These are phyloP conservation scores for Fusarium sp. DNA, from an alignment of 2,329 filamentous ascomycete species.

Conservation along the genomic window DNA sequence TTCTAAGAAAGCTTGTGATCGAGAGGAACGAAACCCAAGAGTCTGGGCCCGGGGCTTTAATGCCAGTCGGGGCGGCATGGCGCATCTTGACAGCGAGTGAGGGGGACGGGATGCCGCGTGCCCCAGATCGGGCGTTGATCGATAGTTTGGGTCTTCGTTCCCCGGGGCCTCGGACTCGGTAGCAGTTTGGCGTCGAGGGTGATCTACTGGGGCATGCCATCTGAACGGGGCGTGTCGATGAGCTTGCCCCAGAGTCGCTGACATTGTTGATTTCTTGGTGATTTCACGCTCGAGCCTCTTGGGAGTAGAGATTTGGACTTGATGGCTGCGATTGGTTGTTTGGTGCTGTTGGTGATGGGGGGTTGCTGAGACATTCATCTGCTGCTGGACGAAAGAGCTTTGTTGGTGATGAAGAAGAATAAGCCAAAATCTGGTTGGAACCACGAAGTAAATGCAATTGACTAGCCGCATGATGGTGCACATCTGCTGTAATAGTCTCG, in stretches of 20 bases:
- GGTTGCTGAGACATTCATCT: constrained; percentile 7
- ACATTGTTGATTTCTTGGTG: not conserved
- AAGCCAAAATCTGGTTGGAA: not conserved
- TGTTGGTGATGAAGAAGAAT: not conserved
- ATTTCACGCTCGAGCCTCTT: constrained; percentile 1
- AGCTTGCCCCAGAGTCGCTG: no score
- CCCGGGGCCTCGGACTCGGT: not conserved
- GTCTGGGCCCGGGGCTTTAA: not conserved
- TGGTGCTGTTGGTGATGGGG: not conserved
- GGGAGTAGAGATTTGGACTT: not conserved
- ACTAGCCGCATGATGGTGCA: not conserved
- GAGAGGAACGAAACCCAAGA: not conserved
- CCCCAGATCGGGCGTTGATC: not conserved
- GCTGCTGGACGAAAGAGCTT: not conserved
- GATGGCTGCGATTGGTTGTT: not conserved
- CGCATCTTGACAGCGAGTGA: constrained; percentile 3
- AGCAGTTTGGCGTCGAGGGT: not conserved
- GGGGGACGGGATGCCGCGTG: not conserved
- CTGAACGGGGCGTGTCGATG: no score
- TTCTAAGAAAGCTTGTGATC: not conserved
- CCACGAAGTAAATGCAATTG: not conserved
- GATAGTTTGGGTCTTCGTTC: not conserved
- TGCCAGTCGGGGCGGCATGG: not conserved
- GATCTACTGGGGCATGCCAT: not conserved
- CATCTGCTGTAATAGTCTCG: not conserved